Percentiles rank a stretch among this genome's conserved stretches.
Evolutionary conservation across 2,329 filamentous ascomycete genomes (phyloP).

Genomic region (Acarospora socialis): DNA sequence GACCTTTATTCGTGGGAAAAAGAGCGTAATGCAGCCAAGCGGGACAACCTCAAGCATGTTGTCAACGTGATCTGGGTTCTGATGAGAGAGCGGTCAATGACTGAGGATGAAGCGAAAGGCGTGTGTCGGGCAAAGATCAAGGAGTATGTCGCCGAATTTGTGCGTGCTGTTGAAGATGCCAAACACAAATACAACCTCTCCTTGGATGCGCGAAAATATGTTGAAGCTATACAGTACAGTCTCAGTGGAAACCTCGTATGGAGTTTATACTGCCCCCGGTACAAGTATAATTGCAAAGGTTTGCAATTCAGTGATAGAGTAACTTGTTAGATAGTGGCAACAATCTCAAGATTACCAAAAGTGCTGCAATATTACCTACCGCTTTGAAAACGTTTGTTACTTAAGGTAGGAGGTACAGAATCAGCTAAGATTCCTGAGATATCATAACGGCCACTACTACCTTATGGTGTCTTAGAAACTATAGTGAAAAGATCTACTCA

Average conservation of each 20-base stretch:
- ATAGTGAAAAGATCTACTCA: too few relatives aligned
- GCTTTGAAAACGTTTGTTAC: too few relatives aligned
- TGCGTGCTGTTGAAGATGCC: constrained; percentile 12
- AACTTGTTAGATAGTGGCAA: too few relatives aligned
- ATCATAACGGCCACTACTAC: too few relatives aligned
- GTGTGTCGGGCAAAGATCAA: constrained; percentile 17
- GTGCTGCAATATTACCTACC: too few relatives aligned
- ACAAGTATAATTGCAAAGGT: constrained; percentile 15
- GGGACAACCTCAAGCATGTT: constrained; percentile 18
- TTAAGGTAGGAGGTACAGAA: too few relatives aligned
- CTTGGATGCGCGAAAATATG: constrained; percentile 17
- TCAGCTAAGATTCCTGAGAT: too few relatives aligned
- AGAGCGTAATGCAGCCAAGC: constrained; percentile 20
- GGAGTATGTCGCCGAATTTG: constrained; percentile 14
- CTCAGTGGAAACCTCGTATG: constrained; percentile 24
- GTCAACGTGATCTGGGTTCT: constrained; percentile 29
- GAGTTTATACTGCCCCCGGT: constrained; percentile 24
- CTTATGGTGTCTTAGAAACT: too few relatives aligned
- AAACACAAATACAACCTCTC: constrained; percentile 13
- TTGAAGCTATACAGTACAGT: constrained; percentile 20
- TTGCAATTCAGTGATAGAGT: too few relatives aligned
- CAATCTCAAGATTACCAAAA: too few relatives aligned
- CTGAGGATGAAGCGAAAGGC: constrained; percentile 18
- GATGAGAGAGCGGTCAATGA: constrained; percentile 23
- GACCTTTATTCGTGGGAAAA: constrained; percentile 29